Evolutionary conservation across 306 rosid genomes (phyloP).

Genomic region (Oemleria cerasiformis): DNA sequence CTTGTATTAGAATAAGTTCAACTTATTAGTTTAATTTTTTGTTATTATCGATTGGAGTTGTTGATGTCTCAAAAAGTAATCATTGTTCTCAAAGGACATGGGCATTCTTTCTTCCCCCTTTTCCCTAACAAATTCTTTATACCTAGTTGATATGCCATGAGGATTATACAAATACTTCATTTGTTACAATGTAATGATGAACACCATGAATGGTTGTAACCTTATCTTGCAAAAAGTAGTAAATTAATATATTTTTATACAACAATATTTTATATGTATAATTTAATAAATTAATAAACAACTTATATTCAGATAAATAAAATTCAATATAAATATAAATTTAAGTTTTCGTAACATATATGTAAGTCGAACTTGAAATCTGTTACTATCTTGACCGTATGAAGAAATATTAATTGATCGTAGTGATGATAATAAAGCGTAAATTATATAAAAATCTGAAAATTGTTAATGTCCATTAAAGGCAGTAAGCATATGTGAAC

Average conservation of each 20-base stretch:
- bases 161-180: slow-evolving; percentile 8
- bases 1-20: neutral
- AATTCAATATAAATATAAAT: no score
- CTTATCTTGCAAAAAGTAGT: neutral
- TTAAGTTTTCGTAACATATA: no score
- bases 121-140: slow-evolving; percentile 15
- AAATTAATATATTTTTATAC: no score
- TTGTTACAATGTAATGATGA: slow-evolving; percentile 19
- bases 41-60: slow-evolving; percentile 2
- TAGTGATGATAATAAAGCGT: no score
- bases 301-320: no score
- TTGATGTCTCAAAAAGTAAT: slow-evolving; percentile 13
- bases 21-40: no score
- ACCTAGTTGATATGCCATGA: slow-evolving; percentile 7
- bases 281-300: no score
- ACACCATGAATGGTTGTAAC: slow-evolving; percentile 17
- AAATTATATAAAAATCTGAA: neutral
- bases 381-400: no score
- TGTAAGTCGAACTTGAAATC: no score
- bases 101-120: slow-evolving; percentile 1
- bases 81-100: slow-evolving; percentile 19
- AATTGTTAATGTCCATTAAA: slow-evolving; percentile 20
- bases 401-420: no score
- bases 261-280: no score
- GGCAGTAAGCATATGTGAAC: neutral